Evolutionary conservation across 2,329 filamentous ascomycete species (phyloP).

Genomic region (Botrytis tulipae): DNA sequence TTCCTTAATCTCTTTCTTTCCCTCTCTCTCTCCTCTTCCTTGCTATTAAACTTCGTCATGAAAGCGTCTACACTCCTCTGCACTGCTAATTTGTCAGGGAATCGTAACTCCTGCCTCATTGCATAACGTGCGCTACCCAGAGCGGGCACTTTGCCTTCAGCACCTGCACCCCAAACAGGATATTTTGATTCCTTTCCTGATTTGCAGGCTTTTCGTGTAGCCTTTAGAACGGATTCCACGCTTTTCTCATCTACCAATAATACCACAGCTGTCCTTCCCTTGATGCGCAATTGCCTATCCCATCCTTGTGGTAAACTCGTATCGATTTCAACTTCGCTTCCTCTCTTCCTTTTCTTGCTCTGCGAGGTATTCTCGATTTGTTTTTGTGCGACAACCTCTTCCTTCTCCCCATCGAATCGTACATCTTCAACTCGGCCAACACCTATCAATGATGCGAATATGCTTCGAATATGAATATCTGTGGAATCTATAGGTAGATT

Average conservation of each 20-base stretch:
- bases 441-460: constrained; percentile 74
- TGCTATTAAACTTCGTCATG: constrained; percentile 77
- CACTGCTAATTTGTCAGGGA: constrained; percentile 65
- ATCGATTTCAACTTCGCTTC: constrained; percentile 53
- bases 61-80: constrained; percentile 78
- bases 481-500: constrained; percentile 87
- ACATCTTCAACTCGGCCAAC: constrained; percentile 76
- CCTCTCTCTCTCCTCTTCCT: constrained; percentile 61
- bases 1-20: constrained; percentile 65
- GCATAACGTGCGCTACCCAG: constrained; percentile 53
- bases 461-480: constrained; percentile 67
- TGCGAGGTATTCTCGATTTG: constrained; percentile 36
- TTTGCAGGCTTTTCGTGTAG: constrained; percentile 60
- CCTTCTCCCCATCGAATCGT: constrained; percentile 65
- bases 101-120: constrained; percentile 67
- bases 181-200: constrained; percentile 55
- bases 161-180: constrained; percentile 66
- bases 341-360: constrained; percentile 52
- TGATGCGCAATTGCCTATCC: constrained; percentile 66
- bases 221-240: constrained; percentile 73
- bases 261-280: constrained; percentile 77
- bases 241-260: constrained; percentile 81
- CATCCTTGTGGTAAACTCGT: constrained; percentile 72
- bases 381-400: constrained; percentile 28
- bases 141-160: constrained; percentile 53